Conservation (phyloP, 2,329 filamentous ascomycete genomes). For the Hypocreales sp. region DNA sequence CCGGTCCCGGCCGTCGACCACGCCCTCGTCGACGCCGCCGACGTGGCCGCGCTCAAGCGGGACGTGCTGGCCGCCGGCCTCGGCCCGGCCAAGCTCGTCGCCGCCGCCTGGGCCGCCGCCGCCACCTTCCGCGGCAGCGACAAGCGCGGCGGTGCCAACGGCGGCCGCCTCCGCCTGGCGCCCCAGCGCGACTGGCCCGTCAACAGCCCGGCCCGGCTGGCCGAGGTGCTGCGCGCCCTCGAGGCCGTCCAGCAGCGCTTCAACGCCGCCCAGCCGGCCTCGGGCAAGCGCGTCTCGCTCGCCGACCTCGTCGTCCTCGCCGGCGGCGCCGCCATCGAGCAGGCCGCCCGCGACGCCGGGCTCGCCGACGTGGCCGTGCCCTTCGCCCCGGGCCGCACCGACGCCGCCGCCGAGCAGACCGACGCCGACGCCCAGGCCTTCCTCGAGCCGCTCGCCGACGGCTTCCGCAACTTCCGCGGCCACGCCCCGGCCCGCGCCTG, state of each 20-base stretch:
- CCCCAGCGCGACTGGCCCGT: slow-evolving; percentile 59
- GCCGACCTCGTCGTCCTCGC: slow-evolving; percentile 65
- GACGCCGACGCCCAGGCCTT: slow-evolving; percentile 47
- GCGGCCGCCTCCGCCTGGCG: slow-evolving; percentile 58
- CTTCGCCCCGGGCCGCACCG: slow-evolving; percentile 57
- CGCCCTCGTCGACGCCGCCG: slow-evolving; percentile 42
- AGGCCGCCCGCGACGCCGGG: slow-evolving; percentile 40
- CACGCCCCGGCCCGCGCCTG: slow-evolving; percentile 41
- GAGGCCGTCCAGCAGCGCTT: slow-evolving; percentile 52
- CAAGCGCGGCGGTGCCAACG: slow-evolving; percentile 73
- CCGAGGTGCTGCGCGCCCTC: slow-evolving; percentile 43
- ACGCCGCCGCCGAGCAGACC: slow-evolving; percentile 58
- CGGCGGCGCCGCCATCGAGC: slow-evolving; percentile 56
- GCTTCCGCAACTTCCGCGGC: slow-evolving; percentile 72
- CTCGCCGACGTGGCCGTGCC: slow-evolving; percentile 39
- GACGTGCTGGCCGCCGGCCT: slow-evolving; percentile 49
- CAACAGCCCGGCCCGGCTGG: slow-evolving; percentile 56
- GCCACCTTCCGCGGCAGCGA: slow-evolving; percentile 61
- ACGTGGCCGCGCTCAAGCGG: slow-evolving; percentile 51
- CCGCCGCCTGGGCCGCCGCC: slow-evolving; percentile 52
- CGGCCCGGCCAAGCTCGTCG: slow-evolving; percentile 44
- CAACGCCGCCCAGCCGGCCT: slow-evolving; percentile 39
- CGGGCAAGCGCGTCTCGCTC: slow-evolving; percentile 59
- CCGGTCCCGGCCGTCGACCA: slow-evolving; percentile 46
- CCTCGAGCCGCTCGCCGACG: slow-evolving; percentile 56